phyloP scores from a whole-genome alignment of 2,329 filamentous ascomycete species.

The Elsinoe necatrix region DNA sequence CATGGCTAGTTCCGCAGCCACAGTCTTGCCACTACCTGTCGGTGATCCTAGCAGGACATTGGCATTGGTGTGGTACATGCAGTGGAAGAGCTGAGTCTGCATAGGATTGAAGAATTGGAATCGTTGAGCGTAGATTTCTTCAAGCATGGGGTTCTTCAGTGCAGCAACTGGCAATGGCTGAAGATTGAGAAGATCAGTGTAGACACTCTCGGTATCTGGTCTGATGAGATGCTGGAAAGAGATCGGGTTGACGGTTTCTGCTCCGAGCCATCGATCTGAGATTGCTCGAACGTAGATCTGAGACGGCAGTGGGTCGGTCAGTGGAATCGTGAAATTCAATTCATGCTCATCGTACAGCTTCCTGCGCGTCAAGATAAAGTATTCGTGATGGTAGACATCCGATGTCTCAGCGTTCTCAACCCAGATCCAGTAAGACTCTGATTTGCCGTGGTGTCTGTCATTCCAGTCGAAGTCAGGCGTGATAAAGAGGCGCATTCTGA shows the following conservation, averaged over 20 bases:
- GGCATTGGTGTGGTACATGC: constrained; percentile 80
- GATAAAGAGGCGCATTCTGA: constrained; percentile 80
- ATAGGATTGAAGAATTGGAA: constrained; percentile 99
- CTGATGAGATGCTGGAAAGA: constrained; percentile 97
- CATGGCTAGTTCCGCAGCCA: constrained; percentile 93
- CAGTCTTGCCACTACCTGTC: constrained; percentile 94
- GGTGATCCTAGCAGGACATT: constrained; percentile 94
- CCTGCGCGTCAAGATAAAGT: constrained; percentile 81
- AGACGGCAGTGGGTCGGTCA: constrained; percentile 84
- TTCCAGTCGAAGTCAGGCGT: constrained; percentile 93
- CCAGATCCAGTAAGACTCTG: constrained; percentile 97
- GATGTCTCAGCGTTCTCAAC: constrained; percentile 97
- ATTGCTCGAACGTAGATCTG: constrained; percentile 95
- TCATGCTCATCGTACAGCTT: constrained; percentile 96
- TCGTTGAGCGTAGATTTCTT: constrained; percentile 78
- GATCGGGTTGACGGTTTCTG: constrained; percentile 88
- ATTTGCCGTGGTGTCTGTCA: constrained; percentile 83
- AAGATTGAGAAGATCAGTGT: constrained; percentile 85
- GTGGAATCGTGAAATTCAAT: constrained; percentile 91
- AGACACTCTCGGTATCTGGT: constrained; percentile 93
- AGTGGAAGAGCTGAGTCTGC: constrained; percentile 98
- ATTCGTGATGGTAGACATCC: constrained; percentile 96
- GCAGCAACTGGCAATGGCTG: constrained; percentile 83
- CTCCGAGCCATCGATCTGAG: constrained; percentile 92
- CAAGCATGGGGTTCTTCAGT: constrained; percentile 75